Evolutionary conservation across 2,329 filamentous ascomycete genomes (phyloP), one percentile per base, ranked within the genome.

Genomic region (Delphinella strobiligena): DNA sequence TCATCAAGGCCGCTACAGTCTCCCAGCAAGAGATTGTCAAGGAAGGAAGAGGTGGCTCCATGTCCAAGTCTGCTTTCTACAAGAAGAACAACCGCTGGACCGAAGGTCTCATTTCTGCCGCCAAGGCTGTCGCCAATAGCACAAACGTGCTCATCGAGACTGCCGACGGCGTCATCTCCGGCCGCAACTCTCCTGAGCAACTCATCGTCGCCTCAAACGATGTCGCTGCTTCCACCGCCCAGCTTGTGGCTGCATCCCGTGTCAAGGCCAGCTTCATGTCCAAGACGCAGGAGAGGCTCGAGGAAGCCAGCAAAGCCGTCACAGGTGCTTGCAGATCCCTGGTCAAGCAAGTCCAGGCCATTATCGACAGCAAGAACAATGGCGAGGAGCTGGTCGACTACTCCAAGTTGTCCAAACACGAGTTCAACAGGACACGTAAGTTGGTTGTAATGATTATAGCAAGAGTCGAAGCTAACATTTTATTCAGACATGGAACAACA

Each of bases 41-140:
- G 48, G 86, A 93, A 47, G 91, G 91, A 5, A 80, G 84, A 15
- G 91, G 91, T 27, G 82, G 84, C 9, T 52, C 49, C 41, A 56
- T 61, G 37, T 93, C 86, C 33, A 76, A 80, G 42, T 93, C 88
- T 2, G 17, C 19, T 4, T 98, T 98, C 62, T 98, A 98, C 78
- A 96, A 96, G 74, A 96, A 96, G 71, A 95, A 98, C 74, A 98
- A 96, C 66, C 78, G 91, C 38, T 98, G 91, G 91, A 98, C 91
- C 0, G 91, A 98, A 57, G 91, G 91, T 35, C 77, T 98, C 45
- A 95, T 98, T 57, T 94, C 86, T 29, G 91, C 91, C 1, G 89
- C 91, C 48, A 98, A 98, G 66, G 91, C 91, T 1, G 91, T 98
- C 14, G 91, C 91, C 3, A 74, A 75, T 2, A 93, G 87, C 12